Conservation (phyloP, 2,329 filamentous ascomycete genomes). For the Endoconidiophora laricicola region DNA sequence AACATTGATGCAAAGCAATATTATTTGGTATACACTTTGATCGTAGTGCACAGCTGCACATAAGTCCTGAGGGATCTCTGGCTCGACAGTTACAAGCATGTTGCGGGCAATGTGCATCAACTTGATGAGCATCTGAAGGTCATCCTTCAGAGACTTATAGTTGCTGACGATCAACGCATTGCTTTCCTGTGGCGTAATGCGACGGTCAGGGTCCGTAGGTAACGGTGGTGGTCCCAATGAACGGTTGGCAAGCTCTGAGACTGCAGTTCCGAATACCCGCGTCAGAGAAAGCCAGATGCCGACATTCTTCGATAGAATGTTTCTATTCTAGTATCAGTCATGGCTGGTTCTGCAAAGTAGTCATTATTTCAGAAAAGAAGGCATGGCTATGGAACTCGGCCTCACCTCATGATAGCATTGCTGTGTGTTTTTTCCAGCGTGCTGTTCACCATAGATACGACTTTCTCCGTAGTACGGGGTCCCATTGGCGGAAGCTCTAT, state of each 20-base stretch:
- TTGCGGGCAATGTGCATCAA: conserved; percentile 51
- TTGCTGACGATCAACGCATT: conserved; percentile 47
- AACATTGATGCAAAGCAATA: conserved; percentile 49
- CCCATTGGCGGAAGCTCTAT: conserved; percentile 40
- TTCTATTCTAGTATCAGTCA: conserved; percentile 23
- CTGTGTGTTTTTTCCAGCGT: conserved; percentile 49
- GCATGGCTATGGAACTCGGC: not conserved
- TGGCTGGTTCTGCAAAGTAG: not conserved
- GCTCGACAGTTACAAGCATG: conserved; percentile 45
- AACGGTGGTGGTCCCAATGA: conserved; percentile 40
- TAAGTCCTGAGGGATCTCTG: conserved; percentile 48
- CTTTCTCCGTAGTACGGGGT: conserved; percentile 34
- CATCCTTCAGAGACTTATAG: conserved; percentile 42
- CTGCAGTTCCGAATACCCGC: conserved; percentile 42
- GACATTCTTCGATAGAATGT: conserved; percentile 44
- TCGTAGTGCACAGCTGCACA: conserved; percentile 48
- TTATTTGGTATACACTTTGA: conserved; percentile 48
- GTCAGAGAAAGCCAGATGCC: conserved; percentile 50
- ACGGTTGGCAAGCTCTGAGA: conserved; percentile 42
- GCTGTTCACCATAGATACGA: conserved; percentile 40
- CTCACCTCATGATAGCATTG: conserved; percentile 41
- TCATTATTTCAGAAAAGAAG: no score
- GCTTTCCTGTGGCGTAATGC: conserved; percentile 44
- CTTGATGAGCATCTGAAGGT: conserved; percentile 47
- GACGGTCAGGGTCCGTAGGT: conserved; percentile 36